phyloP scores from a whole-genome alignment of 208 protist genomes.

The Trypanosoma boissoni region DNA sequence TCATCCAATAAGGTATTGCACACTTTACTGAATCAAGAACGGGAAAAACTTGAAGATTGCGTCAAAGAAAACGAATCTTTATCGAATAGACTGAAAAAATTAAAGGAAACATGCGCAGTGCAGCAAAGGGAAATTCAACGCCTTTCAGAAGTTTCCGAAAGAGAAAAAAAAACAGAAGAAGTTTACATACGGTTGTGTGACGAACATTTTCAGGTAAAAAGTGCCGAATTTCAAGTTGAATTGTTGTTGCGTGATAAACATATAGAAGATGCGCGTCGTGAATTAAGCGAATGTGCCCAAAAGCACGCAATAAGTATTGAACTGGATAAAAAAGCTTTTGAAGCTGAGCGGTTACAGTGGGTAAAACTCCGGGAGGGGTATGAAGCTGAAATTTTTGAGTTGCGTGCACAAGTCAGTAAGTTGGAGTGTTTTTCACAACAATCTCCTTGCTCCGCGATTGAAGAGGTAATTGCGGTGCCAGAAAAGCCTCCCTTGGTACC shows the following conservation, averaged over 20 bases:
- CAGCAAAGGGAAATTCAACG: slow-evolving; percentile 12
- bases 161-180: slow-evolving; percentile 7
- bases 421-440: not conserved
- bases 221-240: slow-evolving; percentile 11
- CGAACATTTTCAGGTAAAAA: slow-evolving; percentile 10
- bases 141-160: slow-evolving; percentile 15
- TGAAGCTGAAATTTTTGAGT: slow-evolving; percentile 7
- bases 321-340: slow-evolving; percentile 13
- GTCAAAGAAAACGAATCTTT: slow-evolving; percentile 16
- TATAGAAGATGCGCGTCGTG: slow-evolving; percentile 11
- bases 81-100: slow-evolving; percentile 8
- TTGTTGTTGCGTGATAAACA: slow-evolving; percentile 17
- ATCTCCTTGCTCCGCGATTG: slow-evolving; percentile 8
- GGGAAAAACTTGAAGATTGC: not conserved
- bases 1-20: not conserved
- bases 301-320: not conserved
- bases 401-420: not conserved
- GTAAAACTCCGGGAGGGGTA: slow-evolving; percentile 7
- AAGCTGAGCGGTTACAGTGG: slow-evolving; percentile 13
- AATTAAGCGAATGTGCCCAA: slow-evolving; percentile 6
- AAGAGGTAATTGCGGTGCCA: not conserved
- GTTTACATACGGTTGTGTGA: slow-evolving; percentile 10
- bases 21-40: slow-evolving; percentile 16
- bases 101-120: slow-evolving; percentile 8
- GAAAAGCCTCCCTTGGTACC: not conserved